Conservation (phyloP, 208 protist species). For the Strigomonas culicis region DNA sequence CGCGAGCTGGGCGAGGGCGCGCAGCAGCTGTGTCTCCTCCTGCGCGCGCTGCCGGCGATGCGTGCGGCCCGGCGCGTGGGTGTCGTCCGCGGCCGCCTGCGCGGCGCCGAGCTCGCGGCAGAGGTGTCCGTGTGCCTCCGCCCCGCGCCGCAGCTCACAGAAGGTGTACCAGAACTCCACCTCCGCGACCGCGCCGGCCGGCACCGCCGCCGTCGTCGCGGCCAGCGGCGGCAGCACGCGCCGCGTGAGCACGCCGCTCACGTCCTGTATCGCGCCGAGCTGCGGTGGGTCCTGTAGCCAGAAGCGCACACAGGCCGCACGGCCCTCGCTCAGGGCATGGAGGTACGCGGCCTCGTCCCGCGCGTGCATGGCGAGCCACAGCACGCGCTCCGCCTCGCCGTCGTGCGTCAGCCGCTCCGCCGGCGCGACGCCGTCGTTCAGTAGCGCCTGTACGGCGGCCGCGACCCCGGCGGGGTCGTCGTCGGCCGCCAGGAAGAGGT, state of each 20-base stretch:
- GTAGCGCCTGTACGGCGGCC: slow-evolving; percentile 50
- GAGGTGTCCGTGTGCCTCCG: slow-evolving; percentile 40
- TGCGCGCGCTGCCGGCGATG: slow-evolving; percentile 61
- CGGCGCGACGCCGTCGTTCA: slow-evolving; percentile 39
- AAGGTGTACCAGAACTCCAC: slow-evolving; percentile 60
- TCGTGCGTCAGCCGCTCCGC: slow-evolving; percentile 63
- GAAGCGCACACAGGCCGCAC: slow-evolving; percentile 51
- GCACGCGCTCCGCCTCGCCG: slow-evolving; percentile 46
- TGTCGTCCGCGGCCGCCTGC: slow-evolving; percentile 14
- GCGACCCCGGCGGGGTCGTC: slow-evolving; percentile 22
- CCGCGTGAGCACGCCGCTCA: slow-evolving; percentile 57
- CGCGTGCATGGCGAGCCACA: slow-evolving; percentile 83
- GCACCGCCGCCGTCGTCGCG: slow-evolving; percentile 12
- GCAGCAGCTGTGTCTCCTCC: slow-evolving; percentile 48
- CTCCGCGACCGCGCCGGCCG: slow-evolving; percentile 37
- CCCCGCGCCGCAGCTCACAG: slow-evolving; percentile 26
- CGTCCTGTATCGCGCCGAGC: slow-evolving; percentile 63
- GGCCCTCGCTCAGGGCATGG: slow-evolving; percentile 26
- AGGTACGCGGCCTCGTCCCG: slow-evolving; percentile 36
- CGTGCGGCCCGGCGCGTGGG: slow-evolving; percentile 24
- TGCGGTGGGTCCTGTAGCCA: slow-evolving; percentile 53
- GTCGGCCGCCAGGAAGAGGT: slow-evolving; percentile 52
- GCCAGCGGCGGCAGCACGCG: slow-evolving; percentile 28
- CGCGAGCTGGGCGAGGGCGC: slow-evolving; percentile 26
- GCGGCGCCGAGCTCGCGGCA: slow-evolving; percentile 44